Evolutionary conservation across 129 eudicot species (phyloP), one percentile per base, ranked within the genome.

Genomic region (Apium graveolens): DNA sequence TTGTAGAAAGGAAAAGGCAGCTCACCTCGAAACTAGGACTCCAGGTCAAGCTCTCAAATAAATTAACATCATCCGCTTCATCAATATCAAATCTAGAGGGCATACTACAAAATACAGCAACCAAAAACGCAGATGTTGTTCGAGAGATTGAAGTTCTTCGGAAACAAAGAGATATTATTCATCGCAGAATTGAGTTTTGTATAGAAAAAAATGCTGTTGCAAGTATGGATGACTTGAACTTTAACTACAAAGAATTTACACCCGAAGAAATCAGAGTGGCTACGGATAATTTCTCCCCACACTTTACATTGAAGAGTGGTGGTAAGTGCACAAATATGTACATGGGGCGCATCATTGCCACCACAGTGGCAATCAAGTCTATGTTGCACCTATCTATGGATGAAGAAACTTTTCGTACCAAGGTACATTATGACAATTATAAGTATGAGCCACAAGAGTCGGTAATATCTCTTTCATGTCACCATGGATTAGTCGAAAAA

Each of bases 201-300:
- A 86, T 69, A 78, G 97, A 93, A 65, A 93, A 89, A 74, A 97
- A 91, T 68, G 96, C 96, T 4, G 88, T 85, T 24, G 90, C 82
- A 51, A 72, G 80, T 63, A 53, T 80, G 84, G 81, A 38, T 76
- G 83, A 70, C 14, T 74, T 83, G 48, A 62, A 82, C 20, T 89
- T 87, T 51, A 68, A 44, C 65, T 86, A 72, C 76, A 93, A 84
- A 62, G 89, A 91, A 81, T 93, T 88, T 72, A 87, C 80, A 37
- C 85, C 88, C 12, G 82, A 55, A 20, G 97, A 93, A 81, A 88
- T 93, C 42, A 82, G 83, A 85, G 80, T 83, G 70, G 96, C 91
- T 42, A 93, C 98, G 0, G 86, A 91, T 42, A 82, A 86, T 55
- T 93, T 93, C 74, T 80, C 97, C 0, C 82, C 77, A 7, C 66